Evolutionary conservation across 306 rosid species (phyloP).

Genomic region (Sicyos edulis): DNA sequence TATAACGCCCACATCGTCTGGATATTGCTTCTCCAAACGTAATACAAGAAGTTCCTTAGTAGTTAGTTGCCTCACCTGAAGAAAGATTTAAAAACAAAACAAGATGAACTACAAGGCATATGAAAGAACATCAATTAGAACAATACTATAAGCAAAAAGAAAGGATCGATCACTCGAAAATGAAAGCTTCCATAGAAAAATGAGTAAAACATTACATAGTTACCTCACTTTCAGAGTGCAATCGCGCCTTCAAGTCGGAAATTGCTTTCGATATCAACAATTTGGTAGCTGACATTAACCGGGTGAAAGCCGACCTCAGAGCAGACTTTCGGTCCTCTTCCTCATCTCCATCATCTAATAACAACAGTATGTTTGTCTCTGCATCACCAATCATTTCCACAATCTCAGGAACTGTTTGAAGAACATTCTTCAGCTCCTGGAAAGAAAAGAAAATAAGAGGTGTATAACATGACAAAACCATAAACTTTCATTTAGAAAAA

Average conservation of each 20-base stretch:
- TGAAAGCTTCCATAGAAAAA: not conserved
- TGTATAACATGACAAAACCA: not conserved
- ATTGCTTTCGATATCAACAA: constrained; percentile 43
- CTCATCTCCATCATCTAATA: constrained; percentile 38
- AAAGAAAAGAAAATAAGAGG: constrained; percentile 13
- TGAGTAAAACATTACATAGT: constrained; percentile 11
- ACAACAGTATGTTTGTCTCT: constrained; percentile 44
- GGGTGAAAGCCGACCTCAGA: constrained; percentile 56
- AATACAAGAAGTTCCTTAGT: constrained; percentile 71
- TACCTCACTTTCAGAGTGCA: constrained; percentile 64
- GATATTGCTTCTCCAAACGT: constrained; percentile 75
- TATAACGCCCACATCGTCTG: constrained; percentile 72
- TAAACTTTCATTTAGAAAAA: not conserved
- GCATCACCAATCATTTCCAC: constrained; percentile 53
- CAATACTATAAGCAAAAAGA: not conserved
- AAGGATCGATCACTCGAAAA: not conserved
- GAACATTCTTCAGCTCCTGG: constrained; percentile 77
- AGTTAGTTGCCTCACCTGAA: constrained; percentile 68
- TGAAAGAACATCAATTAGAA: not conserved
- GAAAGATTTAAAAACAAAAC: constrained; percentile 15
- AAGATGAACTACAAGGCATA: not conserved
- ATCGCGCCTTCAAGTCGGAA: constrained; percentile 50
- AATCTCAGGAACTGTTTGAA: constrained; percentile 70
- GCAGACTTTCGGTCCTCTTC: constrained; percentile 51
- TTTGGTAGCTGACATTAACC: constrained; percentile 71